phyloP scores from a whole-genome alignment of 73 alveolate species.

The Paraurostyla sp. region DNA sequence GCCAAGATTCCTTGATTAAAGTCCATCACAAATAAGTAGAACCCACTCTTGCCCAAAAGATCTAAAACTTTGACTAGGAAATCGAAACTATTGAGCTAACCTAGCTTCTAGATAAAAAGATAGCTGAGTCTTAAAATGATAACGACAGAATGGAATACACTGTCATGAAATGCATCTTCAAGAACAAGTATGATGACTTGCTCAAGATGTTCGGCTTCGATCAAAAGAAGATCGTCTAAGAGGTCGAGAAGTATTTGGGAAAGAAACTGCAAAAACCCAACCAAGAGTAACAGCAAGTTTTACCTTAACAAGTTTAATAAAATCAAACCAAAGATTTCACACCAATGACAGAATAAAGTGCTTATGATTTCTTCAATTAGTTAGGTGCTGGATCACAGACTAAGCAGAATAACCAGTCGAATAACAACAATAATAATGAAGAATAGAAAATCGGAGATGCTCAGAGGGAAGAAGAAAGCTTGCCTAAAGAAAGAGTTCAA shows the following conservation, averaged over 20 bases:
- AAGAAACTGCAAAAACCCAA: constrained; percentile 73
- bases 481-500: constrained; percentile 64
- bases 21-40: constrained; percentile 20
- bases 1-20: constrained; percentile 3
- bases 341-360: constrained; percentile 77
- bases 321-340: constrained; percentile 67
- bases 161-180: constrained; percentile 67
- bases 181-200: constrained; percentile 71
- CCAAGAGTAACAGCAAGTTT: constrained; percentile 33
- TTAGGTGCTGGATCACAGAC: constrained; percentile 69
- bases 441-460: constrained; percentile 49
- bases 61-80: constrained; percentile 50
- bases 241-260: constrained; percentile 88
- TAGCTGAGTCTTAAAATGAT: constrained; percentile 57
- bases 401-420: constrained; percentile 38
- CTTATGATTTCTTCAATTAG: constrained; percentile 81
- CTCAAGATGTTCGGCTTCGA: constrained; percentile 78
- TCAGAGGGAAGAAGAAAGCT: not conserved
- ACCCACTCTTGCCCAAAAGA: constrained; percentile 32
- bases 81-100: constrained; percentile 5
- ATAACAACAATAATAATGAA: constrained; percentile 56
- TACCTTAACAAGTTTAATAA: constrained; percentile 8
- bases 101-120: constrained; percentile 45
- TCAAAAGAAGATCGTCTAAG: constrained; percentile 68
- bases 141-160: constrained; percentile 69